Evolutionary conservation across 2,329 filamentous ascomycete genomes (phyloP), one percentile per base, ranked within the genome.

Genomic region (Parastagonospora avenae): DNA sequence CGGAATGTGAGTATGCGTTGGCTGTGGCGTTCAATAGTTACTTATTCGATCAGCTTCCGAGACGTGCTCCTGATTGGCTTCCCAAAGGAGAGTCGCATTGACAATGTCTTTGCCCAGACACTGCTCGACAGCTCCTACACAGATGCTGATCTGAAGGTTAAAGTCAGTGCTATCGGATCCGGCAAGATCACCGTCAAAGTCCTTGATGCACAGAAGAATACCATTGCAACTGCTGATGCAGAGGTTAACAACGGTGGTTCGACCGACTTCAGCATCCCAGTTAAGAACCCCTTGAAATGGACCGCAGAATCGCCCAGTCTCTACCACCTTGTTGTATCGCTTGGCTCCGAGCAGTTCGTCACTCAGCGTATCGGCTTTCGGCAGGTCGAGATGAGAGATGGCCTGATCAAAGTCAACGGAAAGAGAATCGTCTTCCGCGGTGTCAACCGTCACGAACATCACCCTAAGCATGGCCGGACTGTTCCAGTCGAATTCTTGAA

Each of bases 381-480:
- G 30, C 79, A 80, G 40, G 80, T 88, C 2, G 84, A 89, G 70
- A 77, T 87, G 43, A 83, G 81, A 47, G 76, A 84, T 41, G 83
- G 85, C 0, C 68, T 86, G 37, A 76, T 88, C 58, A 77, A 77
- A 19, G 85, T 89, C 57, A 90, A 89, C 50, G 86, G 86, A 4
- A 76, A 78, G 27, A 75, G 81, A 1, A 79, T 90, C 42, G 77
- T 83, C 2, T 78, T 90, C 55, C 80, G 83, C 27, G 87, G 87
- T 12, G 83, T 85, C 12, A 90, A 90, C 66, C 77, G 87, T 12
- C 88, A 90, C 62, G 88, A 91, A 50, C 87, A 91, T 60, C 86
- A 90, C 60, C 85, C 85, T 0, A 72, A 74, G 9, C 80, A 80
- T 27, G 87, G 87, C 2, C 83, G 87, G 0, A 80, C 85, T 0